Evolutionary conservation across 495 filamentous ascomycete genomes (phyloP), one percentile per base, ranked within the genome.

Genomic region (Penicilliopsis zonata): DNA sequence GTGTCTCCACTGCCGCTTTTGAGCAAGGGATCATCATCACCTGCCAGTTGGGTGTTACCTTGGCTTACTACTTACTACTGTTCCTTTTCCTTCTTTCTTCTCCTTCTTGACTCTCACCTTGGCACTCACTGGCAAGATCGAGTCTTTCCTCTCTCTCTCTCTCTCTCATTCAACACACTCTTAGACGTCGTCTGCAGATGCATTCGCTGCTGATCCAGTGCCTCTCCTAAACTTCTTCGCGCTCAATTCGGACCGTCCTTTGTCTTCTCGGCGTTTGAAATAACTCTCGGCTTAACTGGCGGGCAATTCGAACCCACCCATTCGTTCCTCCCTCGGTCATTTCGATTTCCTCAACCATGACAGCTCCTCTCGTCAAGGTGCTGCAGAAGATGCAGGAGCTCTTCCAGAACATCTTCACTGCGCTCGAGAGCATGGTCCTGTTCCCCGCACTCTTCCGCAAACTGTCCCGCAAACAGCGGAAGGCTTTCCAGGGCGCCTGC

Each of bases 301-400:
- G 17, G 25, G 4, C 10, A 5, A 12, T 5, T 27, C 25, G 25
- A 27, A 9, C 25, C 25, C 10, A 12, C 10, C 4, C 25, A 13
- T 13, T 27, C 25, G 25, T 27, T 38, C 13, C 31, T 40, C 32
- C 34, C 41, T 41, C 37, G 38, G 20, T 41, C 41, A 18, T 41
- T 13, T 38, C 29, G 9, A 27, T 9, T 9, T 3, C 6, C 22
- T n/a, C n/a, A 32, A 46, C 41, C 48, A 65, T 65, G 61, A 38
- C 59, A 17, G 50, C 52, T 18, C 50, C 59, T 28, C 46, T 66
- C 31, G 46, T 50, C 38, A 66, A 60, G 46, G 53, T 63, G 43
- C 52, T 65, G 47, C 60, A 62, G 35, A 50, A 52, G 47, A 54
- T 68, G 57, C 60, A 69, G 50, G 60, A 70, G 41, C 50, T 74